Evolutionary conservation across 2,329 filamentous ascomycete genomes (phyloP), one percentile per base, ranked within the genome.

Genomic region (Coniochaeta hoffmannii): DNA sequence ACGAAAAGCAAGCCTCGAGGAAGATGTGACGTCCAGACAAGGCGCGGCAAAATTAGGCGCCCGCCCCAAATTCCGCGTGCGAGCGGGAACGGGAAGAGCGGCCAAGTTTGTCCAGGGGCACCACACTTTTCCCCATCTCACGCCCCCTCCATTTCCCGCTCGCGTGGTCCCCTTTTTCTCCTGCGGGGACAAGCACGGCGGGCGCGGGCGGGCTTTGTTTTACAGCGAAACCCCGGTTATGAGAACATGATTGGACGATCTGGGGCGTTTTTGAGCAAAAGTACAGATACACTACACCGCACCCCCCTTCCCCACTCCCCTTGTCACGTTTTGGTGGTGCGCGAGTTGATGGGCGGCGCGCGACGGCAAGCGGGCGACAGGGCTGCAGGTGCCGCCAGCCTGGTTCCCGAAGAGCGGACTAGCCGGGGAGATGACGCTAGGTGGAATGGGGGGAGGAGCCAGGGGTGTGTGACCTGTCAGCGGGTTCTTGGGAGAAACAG

Each of bases 231-330:
- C 7, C 26, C 66, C n/a, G n/a, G 62, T 72, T 71, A 78, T 69
- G 76, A 75, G 63, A n/a, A 73, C 72, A 76, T 81, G 78, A 82
- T 81, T 82, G 79, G 65, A 66, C 59, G 64, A 65, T 65, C 65
- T 68, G 64, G 63, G 62, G 67, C 62, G 63, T 63, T 62, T 64
- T 70, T 52, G 35, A 52, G 12, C 50, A 74, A 73, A 76, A 72
- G 71, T 73, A 78, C 73, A 71, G 73, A 32, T 73, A 72, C 69
- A 69, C 56, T 35, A 34, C 55, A 44, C 58, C n/a, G n/a, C n/a
- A n/a, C n/a, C n/a, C n/a, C 44, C 17, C 31, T 22, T 58, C 55
- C 57, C 19, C 36, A 53, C 51, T 28, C 46, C 41, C 55, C 49
- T 55, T 50, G 44, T 22, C 36, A 9, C 36, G 5, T 22, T 41